Evolutionary conservation across 73 alveolate species (phyloP).

Genomic region (Breviolum minutum): DNA sequence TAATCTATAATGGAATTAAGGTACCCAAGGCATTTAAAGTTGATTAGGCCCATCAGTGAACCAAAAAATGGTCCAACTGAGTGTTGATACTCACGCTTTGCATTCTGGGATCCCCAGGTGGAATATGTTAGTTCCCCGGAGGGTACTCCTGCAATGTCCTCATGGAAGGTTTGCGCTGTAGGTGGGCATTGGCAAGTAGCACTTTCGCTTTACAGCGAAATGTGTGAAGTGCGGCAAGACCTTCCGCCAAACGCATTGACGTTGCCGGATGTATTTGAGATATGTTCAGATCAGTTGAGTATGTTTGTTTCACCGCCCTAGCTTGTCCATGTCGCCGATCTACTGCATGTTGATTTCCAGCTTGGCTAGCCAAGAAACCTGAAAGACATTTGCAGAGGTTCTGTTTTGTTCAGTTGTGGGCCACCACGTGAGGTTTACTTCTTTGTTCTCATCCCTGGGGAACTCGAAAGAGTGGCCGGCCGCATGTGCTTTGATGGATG

Average conservation of each 20-base stretch:
- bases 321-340: background rate
- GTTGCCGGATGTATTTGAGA: background rate
- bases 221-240: background rate
- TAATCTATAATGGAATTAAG: too few relatives aligned
- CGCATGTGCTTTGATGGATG: background rate
- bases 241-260: slow-evolving; percentile 18
- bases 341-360: background rate
- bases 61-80: background rate
- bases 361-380: background rate
- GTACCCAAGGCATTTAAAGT: too few relatives aligned
- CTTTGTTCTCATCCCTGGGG: slow-evolving; percentile 8
- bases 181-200: slow-evolving; percentile 27
- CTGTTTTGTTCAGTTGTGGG: background rate
- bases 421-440: slow-evolving; percentile 25
- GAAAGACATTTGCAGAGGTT: background rate
- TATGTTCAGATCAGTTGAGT: too few relatives aligned
- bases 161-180: slow-evolving; percentile 1
- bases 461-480: background rate
- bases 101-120: background rate
- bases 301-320: too few relatives aligned
- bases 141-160: too few relatives aligned
- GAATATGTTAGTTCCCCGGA: too few relatives aligned
- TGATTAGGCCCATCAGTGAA: background rate
- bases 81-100: background rate
- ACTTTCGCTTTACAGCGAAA: background rate